Base-by-base conservation (phyloP, 2,329 filamentous ascomycete genomes). In the Apiospora koreana region DNA sequence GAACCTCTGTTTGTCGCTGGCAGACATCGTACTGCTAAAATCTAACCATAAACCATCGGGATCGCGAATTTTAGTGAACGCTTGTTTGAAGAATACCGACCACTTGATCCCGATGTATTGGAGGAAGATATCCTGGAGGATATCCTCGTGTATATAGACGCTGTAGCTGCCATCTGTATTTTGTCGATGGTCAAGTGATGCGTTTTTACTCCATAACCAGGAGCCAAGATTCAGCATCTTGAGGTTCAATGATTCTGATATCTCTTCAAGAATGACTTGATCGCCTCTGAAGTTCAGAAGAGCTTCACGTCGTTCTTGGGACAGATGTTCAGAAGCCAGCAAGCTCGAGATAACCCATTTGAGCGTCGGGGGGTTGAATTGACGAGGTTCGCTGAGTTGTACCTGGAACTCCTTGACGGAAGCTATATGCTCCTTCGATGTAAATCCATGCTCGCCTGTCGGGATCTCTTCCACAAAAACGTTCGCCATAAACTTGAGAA, bases 211-310 rank as follows among this genome's bases (percentile, higher is more conserved):
- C 86, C 86, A 88, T 0, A 80, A 79, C 85, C 86, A 88, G 3
- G 77, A 78, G 1, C 81, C 76, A 1, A 87, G 74, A 0, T 81
- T 79, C 2, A 81, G 76, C 9, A 87, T 79, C n/a, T 21, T 85
- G 81, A 81, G 71, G 9, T 87, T 87, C 66, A 88, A 79, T 1
- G 87, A 85, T 69, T 87, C 85, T 0, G 83, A 82, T 18, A 88
- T 82, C 75, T 88, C 86, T 1, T 76, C 77, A 12, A 87, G 73
- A 9, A 87, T 82, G 35, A 81, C 77, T 0, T 74, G 70, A 67
- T 83, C 85, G 10, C 76, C 75, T 31, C 80, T 75, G 68, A 87
- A 84, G 50, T 85, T 84, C 9, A 76, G 79, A 21, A 88, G 76
- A 0, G 82, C 80, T 70, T 80, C 80, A 2, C 81, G n/a, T n/a